phyloP scores from a whole-genome alignment of 2,329 filamentous ascomycete genomes.

The Pseudogymnoascus sp. region DNA sequence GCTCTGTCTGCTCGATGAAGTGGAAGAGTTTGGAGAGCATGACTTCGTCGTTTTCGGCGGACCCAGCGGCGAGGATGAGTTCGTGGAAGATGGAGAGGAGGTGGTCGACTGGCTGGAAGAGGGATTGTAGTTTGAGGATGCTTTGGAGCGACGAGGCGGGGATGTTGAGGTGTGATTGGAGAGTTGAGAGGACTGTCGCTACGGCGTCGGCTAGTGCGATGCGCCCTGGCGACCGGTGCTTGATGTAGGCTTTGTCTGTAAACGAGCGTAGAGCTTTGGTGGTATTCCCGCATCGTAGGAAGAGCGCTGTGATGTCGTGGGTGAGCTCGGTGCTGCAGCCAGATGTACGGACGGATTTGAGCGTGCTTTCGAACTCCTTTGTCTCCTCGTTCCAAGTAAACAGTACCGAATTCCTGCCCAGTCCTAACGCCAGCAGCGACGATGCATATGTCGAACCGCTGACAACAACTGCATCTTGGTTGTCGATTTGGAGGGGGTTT shows the following conservation, averaged over 20 bases:
- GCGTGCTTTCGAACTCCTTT: slow-evolving; percentile 44
- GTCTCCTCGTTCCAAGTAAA: slow-evolving; percentile 54
- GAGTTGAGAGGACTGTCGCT: slow-evolving; percentile 29
- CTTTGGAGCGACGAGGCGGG: slow-evolving; percentile 22
- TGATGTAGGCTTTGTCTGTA: slow-evolving; percentile 25
- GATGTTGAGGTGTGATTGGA: slow-evolving; percentile 26
- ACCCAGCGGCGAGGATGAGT: slow-evolving; percentile 23
- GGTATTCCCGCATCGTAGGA: slow-evolving; percentile 31
- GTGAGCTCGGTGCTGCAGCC: slow-evolving; percentile 44
- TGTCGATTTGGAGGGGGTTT: slow-evolving; percentile 36
- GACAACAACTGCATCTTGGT: slow-evolving; percentile 37
- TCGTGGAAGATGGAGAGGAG: slow-evolving; percentile 28
- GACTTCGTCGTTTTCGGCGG: slow-evolving; percentile 47
- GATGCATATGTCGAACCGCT: slow-evolving; percentile 43
- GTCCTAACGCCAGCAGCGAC: slow-evolving; percentile 57
- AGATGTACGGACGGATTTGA: slow-evolving; percentile 44
- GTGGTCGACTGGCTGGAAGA: slow-evolving; percentile 27
- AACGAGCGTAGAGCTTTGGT: slow-evolving; percentile 26
- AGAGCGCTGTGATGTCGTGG: slow-evolving; percentile 34
- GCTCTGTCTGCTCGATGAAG: slow-evolving; percentile 56
- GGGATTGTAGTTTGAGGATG: slow-evolving; percentile 27
- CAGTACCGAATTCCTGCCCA: slow-evolving; percentile 66
- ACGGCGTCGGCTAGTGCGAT: slow-evolving; percentile 32
- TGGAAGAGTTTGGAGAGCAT: slow-evolving; percentile 56
- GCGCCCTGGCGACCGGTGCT: slow-evolving; percentile 22